These are phyloP conservation scores for Colletotrichum eleusines DNA, from an alignment of 2,329 filamentous ascomycete genomes.

Conservation along the genomic window DNA sequence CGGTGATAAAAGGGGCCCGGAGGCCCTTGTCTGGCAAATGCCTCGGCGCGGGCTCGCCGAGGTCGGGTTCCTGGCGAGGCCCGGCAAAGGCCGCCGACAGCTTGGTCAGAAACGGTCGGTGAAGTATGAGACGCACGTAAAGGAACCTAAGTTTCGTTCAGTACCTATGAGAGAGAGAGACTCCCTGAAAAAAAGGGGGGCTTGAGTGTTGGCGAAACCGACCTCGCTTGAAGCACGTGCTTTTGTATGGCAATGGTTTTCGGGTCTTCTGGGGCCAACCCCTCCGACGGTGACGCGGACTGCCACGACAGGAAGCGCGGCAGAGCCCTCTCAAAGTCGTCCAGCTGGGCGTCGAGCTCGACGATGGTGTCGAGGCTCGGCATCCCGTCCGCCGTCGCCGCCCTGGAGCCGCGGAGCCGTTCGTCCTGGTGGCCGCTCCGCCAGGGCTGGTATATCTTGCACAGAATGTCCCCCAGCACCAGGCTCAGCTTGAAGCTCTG, in stretches of 20 bases:
- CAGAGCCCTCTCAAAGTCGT: not conserved
- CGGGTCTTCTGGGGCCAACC: not conserved
- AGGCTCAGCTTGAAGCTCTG: slow-evolving; percentile 43
- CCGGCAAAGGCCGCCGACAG: slow-evolving; percentile 40
- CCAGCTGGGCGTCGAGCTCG: slow-evolving; percentile 3
- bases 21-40: not conserved
- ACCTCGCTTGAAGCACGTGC: slow-evolving; percentile 11
- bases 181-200: too few species aligned
- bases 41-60: not conserved
- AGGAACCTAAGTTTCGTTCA: not conserved
- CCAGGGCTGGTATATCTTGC: slow-evolving; percentile 48
- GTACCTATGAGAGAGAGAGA: not conserved
- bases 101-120: slow-evolving; percentile 43
- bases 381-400: not conserved
- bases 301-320: slow-evolving; percentile 5
- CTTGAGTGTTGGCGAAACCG: not conserved
- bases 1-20: slow-evolving; percentile 23
- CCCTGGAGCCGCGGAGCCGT: not conserved
- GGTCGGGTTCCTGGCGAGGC: not conserved
- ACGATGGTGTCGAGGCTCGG: slow-evolving; percentile 8
- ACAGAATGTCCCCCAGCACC: slow-evolving; percentile 48
- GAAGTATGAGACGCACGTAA: slow-evolving; percentile 34
- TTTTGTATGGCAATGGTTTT: slow-evolving; percentile 5
- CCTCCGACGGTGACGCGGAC: not conserved
- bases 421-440: not conserved